Percentiles rank a stretch among this genome's conserved stretches.
Evolutionary conservation across 2,329 filamentous ascomycete species (phyloP).

Genomic region (Diaporthe helianthi): DNA sequence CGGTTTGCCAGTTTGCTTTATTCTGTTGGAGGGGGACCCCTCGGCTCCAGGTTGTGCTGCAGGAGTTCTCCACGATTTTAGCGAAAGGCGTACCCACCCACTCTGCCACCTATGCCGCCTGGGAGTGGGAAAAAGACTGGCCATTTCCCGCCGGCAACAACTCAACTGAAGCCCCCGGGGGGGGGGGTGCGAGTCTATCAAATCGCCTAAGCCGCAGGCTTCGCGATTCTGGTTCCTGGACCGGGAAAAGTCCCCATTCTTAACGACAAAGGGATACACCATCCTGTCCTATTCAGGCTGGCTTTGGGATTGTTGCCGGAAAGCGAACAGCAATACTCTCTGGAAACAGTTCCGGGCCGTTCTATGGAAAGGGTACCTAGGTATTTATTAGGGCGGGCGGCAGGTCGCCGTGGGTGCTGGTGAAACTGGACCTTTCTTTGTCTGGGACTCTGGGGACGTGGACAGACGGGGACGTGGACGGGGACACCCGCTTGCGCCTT

Average conservation of each 20-base stretch:
- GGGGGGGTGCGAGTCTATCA: slow-evolving; percentile 29
- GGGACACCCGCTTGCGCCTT: neutral
- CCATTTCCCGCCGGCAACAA: neutral
- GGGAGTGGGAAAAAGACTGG: neutral
- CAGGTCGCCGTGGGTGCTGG: neutral
- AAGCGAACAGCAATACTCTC: neutral
- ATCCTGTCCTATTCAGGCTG: neutral
- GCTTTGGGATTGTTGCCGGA: neutral
- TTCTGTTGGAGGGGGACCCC: slow-evolving; percentile 17
- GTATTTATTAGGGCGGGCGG: neutral
- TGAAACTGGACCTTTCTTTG: slow-evolving; percentile 26
- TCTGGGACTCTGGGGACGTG: slow-evolving; percentile 11
- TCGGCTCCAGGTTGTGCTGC: slow-evolving; percentile 28
- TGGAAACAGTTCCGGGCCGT: neutral
- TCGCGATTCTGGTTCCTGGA: neutral
- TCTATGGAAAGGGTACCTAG: neutral
- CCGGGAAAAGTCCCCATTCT: neutral
- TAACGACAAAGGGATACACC: neutral
- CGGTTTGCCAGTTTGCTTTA: neutral
- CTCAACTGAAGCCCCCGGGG: neutral
- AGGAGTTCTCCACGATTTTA: slow-evolving; percentile 27
- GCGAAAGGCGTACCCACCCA: slow-evolving; percentile 8
- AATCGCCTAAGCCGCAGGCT: slow-evolving; percentile 18
- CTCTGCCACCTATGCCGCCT: slow-evolving; percentile 16
- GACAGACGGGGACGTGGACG: no score